A percentile compares a stretch with the other conserved stretches of the same genome.
Evolutionary conservation across 2,329 filamentous ascomycete genomes (phyloP).

Genomic region (Coniella lustricola): DNA sequence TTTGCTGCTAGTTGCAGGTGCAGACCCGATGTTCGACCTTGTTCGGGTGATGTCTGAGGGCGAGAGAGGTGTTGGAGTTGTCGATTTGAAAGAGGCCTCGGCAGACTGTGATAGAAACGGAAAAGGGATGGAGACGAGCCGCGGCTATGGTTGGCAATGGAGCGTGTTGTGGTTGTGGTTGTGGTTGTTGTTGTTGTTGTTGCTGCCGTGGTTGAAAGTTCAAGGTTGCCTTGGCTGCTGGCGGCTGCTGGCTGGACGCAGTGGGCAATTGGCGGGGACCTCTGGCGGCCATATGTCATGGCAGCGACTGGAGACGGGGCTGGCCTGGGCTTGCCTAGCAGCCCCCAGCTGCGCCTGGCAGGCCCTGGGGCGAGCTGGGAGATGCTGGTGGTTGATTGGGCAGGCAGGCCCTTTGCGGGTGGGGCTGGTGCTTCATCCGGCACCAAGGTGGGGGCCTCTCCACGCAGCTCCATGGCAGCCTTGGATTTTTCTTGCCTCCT

Average conservation of each 20-base stretch:
- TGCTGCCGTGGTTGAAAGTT: not conserved
- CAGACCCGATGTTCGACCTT: not conserved
- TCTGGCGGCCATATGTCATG: not conserved
- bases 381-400: not conserved
- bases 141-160: too few species aligned
- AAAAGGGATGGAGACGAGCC: too few species aligned
- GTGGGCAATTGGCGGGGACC: not conserved
- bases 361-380: too few species aligned
- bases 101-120: too few species aligned
- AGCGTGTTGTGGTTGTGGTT: too few species aligned
- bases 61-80: not conserved
- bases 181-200: not conserved
- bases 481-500: not conserved
- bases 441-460: not conserved
- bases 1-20: constrained; percentile 14
- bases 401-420: not conserved
- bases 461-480: constrained; percentile 7
- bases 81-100: too few species aligned
- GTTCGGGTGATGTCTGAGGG: not conserved
- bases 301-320: too few species aligned
- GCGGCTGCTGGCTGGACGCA: not conserved
- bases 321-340: too few species aligned
- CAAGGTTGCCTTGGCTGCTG: not conserved
- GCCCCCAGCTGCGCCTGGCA: too few species aligned
- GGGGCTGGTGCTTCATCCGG: not conserved